These are phyloP conservation scores for Aspergillus sp. DNA, from an alignment of 2,329 filamentous ascomycete species.

Conservation along the genomic window DNA sequence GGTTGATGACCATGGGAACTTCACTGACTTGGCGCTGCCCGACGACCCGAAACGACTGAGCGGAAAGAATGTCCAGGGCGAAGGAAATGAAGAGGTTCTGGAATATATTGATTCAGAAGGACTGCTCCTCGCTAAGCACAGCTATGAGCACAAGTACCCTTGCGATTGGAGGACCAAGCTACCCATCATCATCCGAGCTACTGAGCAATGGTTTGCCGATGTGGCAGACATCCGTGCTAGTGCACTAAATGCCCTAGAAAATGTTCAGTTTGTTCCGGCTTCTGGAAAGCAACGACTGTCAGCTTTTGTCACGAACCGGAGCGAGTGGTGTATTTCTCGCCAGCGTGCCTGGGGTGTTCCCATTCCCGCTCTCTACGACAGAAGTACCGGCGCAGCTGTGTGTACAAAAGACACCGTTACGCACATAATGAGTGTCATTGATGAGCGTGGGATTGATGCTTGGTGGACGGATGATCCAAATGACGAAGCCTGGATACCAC, in stretches of 20 bases:
- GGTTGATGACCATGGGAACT: constrained; percentile 78
- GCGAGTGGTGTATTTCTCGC: constrained; percentile 97
- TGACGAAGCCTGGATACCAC: constrained; percentile 77
- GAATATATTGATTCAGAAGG: constrained; percentile 64
- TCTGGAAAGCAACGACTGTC: constrained; percentile 74
- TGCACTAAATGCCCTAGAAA: constrained; percentile 70
- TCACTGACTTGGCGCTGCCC: constrained; percentile 79
- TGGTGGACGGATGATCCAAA: constrained; percentile 88
- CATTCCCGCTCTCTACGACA: constrained; percentile 85
- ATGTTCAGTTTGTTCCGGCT: constrained; percentile 79
- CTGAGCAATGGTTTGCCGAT: constrained; percentile 97
- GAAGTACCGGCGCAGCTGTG: constrained; percentile 70
- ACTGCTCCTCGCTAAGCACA: constrained; percentile 70
- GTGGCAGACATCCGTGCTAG: constrained; percentile 78
- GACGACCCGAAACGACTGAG: constrained; percentile 68
- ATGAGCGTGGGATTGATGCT: constrained; percentile 79
- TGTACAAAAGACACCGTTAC: constrained; percentile 78
- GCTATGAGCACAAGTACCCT: constrained; percentile 88
- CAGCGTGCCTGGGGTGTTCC: constrained; percentile 97
- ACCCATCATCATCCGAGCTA: constrained; percentile 88
- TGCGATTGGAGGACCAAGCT: constrained; percentile 97
- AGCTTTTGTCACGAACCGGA: constrained; percentile 84
- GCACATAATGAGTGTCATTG: constrained; percentile 81
- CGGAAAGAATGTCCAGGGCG: constrained; percentile 72
- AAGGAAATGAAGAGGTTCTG: constrained; percentile 72